A percentile compares a stretch with the other conserved stretches of the same genome.
phyloP scores from a whole-genome alignment of 352 stramenopile species.

The Phytopythium helicoides region DNA sequence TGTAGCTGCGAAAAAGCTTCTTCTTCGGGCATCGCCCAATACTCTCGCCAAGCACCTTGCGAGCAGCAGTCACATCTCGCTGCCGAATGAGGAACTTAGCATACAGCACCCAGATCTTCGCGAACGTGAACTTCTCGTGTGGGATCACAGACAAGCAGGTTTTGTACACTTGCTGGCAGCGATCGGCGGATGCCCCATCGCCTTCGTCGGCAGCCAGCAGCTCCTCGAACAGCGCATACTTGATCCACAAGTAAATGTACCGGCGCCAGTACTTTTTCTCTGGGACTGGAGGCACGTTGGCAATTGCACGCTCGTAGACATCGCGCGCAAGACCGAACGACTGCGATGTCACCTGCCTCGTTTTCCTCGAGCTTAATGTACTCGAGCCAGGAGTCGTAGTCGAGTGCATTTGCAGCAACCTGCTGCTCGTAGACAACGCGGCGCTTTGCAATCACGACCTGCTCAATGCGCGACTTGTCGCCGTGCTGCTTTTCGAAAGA shows the following conservation, averaged over 20 bases:
- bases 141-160: constrained; percentile 93
- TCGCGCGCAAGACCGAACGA: constrained; percentile 83
- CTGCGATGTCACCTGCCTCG: constrained; percentile 54
- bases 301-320: constrained; percentile 95
- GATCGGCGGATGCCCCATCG: constrained; percentile 41
- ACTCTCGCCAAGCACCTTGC: constrained; percentile 92
- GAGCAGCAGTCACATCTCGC: constrained; percentile 89
- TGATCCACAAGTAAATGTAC: constrained; percentile 99
- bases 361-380: constrained; percentile 98
- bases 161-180: constrained; percentile 94
- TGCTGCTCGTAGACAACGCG: constrained; percentile 94
- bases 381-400: constrained; percentile 99
- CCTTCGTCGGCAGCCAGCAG: constrained; percentile 77
- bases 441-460: constrained; percentile 94
- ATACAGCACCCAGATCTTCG: constrained; percentile 98
- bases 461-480: constrained; percentile 94
- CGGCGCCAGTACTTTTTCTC: constrained; percentile 98
- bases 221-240: constrained; percentile 98
- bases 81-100: constrained; percentile 96
- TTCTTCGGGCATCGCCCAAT: constrained; percentile 93
- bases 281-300: constrained; percentile 91
- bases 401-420: constrained; percentile 86
- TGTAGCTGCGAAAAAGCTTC: constrained; percentile 93
- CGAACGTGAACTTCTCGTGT: constrained; percentile 97
- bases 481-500: constrained; percentile 99